These are phyloP conservation scores for Didymella sp. DNA, from an alignment of 2,329 filamentous ascomycete genomes.

Conservation along the genomic window DNA sequence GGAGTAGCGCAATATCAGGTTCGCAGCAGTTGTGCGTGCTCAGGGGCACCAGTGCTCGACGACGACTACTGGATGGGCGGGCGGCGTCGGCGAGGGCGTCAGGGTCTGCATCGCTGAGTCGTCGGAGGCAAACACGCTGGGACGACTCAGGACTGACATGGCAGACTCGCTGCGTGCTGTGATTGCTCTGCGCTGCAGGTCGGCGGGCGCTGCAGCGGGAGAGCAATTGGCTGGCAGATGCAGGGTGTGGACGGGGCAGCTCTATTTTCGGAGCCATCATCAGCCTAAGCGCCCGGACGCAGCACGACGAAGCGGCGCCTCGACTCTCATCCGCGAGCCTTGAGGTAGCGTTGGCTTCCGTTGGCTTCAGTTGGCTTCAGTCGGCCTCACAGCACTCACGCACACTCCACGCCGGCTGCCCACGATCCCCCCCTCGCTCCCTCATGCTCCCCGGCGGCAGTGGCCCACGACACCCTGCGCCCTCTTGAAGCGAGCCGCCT, in stretches of 20 bases:
- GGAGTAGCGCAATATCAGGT: slow-evolving; percentile 15
- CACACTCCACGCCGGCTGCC: slow-evolving; percentile 9
- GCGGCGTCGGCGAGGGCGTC: neutral
- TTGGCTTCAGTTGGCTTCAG: too few species aligned
- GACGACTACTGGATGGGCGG: neutral
- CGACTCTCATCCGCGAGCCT: neutral
- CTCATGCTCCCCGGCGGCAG: slow-evolving; percentile 12
- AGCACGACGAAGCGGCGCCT: slow-evolving; percentile 5
- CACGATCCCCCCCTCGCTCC: slow-evolving; percentile 5
- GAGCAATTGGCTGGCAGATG: slow-evolving; percentile 8
- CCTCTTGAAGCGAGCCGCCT: neutral
- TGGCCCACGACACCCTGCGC: slow-evolving; percentile 7
- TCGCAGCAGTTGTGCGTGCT: slow-evolving; percentile 25
- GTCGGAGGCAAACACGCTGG: neutral
- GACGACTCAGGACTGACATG: neutral
- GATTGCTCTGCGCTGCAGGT: slow-evolving; percentile 3
- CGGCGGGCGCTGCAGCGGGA: neutral
- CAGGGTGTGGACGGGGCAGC: slow-evolving; percentile 1
- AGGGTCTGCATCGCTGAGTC: slow-evolving; percentile 1
- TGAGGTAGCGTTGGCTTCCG: slow-evolving; percentile 3
- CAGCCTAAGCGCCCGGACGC: slow-evolving; percentile 1
- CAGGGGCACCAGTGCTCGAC: slow-evolving; percentile 18
- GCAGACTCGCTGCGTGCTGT: neutral
- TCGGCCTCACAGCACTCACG: neutral
- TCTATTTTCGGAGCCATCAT: neutral